Evolutionary conservation across 306 rosid genomes (phyloP), one percentile per base, ranked within the genome.

Genomic region (Cercis canadensis): DNA sequence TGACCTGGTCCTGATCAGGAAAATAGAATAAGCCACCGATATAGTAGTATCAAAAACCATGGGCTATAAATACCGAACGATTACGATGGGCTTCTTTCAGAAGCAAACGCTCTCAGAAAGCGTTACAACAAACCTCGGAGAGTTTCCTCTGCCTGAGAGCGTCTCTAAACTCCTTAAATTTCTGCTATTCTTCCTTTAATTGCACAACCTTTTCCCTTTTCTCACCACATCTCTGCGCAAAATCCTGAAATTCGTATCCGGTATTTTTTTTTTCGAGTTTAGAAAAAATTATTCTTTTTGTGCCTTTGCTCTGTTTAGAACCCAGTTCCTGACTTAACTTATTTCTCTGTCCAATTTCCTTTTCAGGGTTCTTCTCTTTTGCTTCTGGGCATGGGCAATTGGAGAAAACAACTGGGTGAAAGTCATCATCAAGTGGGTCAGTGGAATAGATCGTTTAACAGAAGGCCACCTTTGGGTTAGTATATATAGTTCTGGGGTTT

Each of bases 391-490:
- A 90, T 92, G 98, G 86, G 82, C 18, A 79, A 82, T 80, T 90
- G 86, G 89, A 85, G 81, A 79, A 76, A 84, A 51, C 86, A 84
- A 41, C 78, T 76, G 18, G 82, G 81, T 31, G 77, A 39, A 57
- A 62, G 41, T 80, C 71, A 41, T 80, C 71, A 79, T 69, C 89
- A 83, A 32, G 73, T 74, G 60, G 73, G 59, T 72, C 85, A 75
- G 40, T 69, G 71, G 74, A 16, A 72, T 53, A 74, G 83, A 11
- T 73, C 85, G 39, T 70, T 70, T 37, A 33, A 11, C 78, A 73
- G 92, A 75, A 85, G 58, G 60, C 89, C 92, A 9, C 88, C 91
- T 54, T 68, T 77, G 37, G 87, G 98, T 90, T 54, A 63, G 78
- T 75, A 0, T 46, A 5, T 2, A 15, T n/a, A 18, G 29, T 72